Evolutionary conservation across 495 filamentous ascomycete species (phyloP).

Genomic region (Staphylotrichum longicolle): DNA sequence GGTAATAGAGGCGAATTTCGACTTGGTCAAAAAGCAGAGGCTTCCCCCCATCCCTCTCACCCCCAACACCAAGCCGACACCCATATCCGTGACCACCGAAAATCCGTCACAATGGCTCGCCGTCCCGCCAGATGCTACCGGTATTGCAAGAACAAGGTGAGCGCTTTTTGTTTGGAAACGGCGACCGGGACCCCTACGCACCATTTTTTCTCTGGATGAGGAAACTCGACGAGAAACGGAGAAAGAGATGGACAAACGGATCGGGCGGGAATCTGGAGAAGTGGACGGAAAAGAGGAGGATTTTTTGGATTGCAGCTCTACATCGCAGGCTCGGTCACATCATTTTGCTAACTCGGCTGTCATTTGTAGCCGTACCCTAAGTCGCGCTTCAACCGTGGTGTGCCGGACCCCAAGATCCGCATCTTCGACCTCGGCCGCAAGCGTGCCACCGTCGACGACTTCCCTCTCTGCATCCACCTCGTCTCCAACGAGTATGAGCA

Average conservation of each 20-base stretch:
- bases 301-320: constrained; percentile 9
- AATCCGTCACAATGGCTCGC: constrained; percentile 88
- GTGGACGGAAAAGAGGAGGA: constrained; percentile 10
- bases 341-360: constrained; percentile 35
- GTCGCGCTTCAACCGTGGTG: constrained; percentile 99
- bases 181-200: neutral
- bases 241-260: constrained; percentile 8
- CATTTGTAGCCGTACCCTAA: constrained; percentile 86
- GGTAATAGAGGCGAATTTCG: constrained; percentile 45
- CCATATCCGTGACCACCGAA: constrained; percentile 45
- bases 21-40: constrained; percentile 35
- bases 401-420: constrained; percentile 97
- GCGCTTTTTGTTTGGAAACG: constrained; percentile 36
- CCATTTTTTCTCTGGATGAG: constrained; percentile 7
- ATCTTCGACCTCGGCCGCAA: constrained; percentile 99
- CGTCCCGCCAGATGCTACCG: constrained; percentile 99
- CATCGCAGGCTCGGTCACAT: constrained; percentile 7
- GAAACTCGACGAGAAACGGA: neutral
- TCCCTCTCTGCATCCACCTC: constrained; percentile 95
- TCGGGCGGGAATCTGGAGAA: neutral
- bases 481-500: constrained; percentile 99
- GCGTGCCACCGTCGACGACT: constrained; percentile 96
- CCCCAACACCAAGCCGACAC: constrained; percentile 39
- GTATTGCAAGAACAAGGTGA: constrained; percentile 99
- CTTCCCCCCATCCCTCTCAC: constrained; percentile 36